Conservation (phyloP, 768 basidiomycete genomes). For the Pulveroboletus frians region DNA sequence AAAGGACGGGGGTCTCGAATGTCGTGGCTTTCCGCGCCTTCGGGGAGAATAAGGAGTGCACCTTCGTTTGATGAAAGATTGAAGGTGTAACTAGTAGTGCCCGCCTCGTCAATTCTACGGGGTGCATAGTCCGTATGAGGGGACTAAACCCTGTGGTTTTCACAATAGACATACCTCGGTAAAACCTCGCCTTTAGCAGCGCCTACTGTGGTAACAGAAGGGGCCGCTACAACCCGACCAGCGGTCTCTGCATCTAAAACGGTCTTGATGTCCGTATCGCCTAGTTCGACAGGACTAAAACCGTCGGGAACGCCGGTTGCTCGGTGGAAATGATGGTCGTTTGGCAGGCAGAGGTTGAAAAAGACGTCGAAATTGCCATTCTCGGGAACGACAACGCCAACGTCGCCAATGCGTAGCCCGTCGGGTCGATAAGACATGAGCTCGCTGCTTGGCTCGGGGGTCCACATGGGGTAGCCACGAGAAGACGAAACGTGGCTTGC, state of each 20-base stretch:
- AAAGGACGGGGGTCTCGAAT: constrained; percentile 25
- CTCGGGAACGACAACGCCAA: constrained; percentile 32
- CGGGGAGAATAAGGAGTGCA: constrained; percentile 31
- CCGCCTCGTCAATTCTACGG: constrained; percentile 5
- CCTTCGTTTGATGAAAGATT: constrained; percentile 24
- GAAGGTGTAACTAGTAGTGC: constrained; percentile 7
- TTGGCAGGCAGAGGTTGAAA: constrained; percentile 36
- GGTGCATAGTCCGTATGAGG: not conserved
- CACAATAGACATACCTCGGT: constrained; percentile 5
- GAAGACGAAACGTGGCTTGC: constrained; percentile 19
- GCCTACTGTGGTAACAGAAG: constrained; percentile 13
- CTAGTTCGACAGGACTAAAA: constrained; percentile 24
- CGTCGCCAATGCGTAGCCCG: constrained; percentile 37
- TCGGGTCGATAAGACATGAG: constrained; percentile 23
- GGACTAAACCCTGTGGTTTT: not conserved
- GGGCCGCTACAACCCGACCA: constrained; percentile 4
- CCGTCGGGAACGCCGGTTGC: constrained; percentile 24
- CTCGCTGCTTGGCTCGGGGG: constrained; percentile 28
- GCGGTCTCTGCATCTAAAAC: constrained; percentile 7
- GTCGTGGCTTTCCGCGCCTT: constrained; percentile 28
- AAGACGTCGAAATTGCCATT: constrained; percentile 35
- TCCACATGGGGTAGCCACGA: constrained; percentile 35
- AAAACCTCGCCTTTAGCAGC: not conserved
- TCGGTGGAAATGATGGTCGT: constrained; percentile 22
- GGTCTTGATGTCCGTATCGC: constrained; percentile 14